phyloP scores from a whole-genome alignment of 2,329 filamentous ascomycete genomes.

The Alternaria infectoria region DNA sequence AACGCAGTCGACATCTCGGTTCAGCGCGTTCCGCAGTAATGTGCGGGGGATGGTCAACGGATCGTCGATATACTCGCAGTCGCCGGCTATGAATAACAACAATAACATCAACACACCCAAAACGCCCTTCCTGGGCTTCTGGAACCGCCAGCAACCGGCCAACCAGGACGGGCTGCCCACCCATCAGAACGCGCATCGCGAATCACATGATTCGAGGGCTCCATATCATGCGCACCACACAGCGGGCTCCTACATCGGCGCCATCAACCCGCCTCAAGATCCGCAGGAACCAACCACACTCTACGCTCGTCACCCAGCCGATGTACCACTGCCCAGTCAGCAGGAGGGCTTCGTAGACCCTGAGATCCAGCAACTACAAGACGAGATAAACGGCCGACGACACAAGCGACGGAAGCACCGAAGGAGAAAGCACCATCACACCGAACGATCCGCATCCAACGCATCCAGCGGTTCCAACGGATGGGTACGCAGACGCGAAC shows the following conservation, averaged over 20 bases:
- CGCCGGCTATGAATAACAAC: conserved; percentile 33
- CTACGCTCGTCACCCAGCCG: conserved; percentile 42
- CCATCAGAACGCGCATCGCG: conserved; percentile 27
- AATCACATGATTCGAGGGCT: conserved; percentile 36
- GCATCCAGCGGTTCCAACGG: conserved; percentile 10
- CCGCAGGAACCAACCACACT: conserved; percentile 26
- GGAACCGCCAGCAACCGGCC: conserved; percentile 36
- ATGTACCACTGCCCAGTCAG: conserved; percentile 30
- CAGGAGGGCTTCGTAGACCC: conserved; percentile 55
- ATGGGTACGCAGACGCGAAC: conserved; percentile 37
- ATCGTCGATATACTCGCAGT: conserved; percentile 47
- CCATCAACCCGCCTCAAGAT: conserved; percentile 35
- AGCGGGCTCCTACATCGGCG: conserved; percentile 43
- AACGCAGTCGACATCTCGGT: conserved; percentile 26
- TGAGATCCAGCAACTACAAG: conserved; percentile 57
- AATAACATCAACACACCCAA: conserved; percentile 41
- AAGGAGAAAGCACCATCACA: conserved; percentile 35
- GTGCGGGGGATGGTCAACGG: conserved; percentile 43
- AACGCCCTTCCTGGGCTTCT: conserved; percentile 40
- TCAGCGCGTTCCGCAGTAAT: conserved; percentile 26
- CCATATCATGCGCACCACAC: conserved; percentile 44
- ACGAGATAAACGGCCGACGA: conserved; percentile 51
- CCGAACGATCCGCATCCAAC: conserved; percentile 15
- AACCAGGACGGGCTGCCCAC: conserved; percentile 26
- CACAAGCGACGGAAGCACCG: conserved; percentile 42